Conservation (phyloP, 2,329 filamentous ascomycete species). For the Fusarium burgessii region DNA sequence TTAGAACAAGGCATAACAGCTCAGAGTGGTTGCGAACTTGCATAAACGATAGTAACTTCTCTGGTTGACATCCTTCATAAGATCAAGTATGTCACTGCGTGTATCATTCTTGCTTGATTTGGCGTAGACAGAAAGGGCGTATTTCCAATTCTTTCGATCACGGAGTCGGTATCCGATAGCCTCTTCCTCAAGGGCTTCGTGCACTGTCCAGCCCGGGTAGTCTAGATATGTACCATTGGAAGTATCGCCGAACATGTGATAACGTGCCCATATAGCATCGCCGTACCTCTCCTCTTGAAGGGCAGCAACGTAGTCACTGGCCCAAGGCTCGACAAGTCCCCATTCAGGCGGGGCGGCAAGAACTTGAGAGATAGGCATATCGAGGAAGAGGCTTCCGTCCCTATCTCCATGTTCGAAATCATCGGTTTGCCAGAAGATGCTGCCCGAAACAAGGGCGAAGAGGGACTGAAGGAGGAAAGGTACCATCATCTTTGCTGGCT, state of each 20-base stretch:
- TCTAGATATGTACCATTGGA: not conserved
- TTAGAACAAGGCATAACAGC: not conserved
- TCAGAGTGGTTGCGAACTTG: not conserved
- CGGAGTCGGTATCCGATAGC: not conserved
- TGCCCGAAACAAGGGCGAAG: not conserved
- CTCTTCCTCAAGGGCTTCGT: not conserved
- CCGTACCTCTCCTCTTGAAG: not conserved
- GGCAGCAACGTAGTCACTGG: not conserved
- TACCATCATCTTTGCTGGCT: too few species aligned
- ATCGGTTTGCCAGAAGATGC: not conserved
- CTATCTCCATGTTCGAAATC: not conserved
- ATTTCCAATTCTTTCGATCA: not conserved
- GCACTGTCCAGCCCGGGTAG: not conserved
- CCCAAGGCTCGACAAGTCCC: not conserved
- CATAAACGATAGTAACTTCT: not conserved
- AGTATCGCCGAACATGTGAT: not conserved
- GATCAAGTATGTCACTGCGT: not conserved
- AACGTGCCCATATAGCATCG: not conserved
- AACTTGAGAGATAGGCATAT: not conserved
- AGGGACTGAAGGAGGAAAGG: not conserved
- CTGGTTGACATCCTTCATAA: not conserved
- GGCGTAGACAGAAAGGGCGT: not conserved
- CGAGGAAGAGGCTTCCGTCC: not conserved
- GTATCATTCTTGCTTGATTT: not conserved
- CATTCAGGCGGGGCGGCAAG: not conserved